Conservation (phyloP, 495 filamentous ascomycete genomes). For the Hyphodiscus hymeniophilus region DNA sequence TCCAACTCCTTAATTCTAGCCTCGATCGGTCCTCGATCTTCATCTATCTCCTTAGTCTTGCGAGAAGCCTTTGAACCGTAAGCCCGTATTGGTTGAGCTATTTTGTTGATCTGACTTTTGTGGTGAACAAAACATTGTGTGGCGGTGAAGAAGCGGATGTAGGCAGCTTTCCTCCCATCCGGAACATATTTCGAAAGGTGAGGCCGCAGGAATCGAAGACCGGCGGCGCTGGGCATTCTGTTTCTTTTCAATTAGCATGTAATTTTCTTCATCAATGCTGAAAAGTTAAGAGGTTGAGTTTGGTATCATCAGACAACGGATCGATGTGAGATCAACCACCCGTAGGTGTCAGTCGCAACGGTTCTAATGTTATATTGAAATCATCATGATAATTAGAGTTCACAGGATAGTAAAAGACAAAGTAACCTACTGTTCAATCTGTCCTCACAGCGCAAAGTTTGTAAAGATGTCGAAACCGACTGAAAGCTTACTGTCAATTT, state of each 20-base stretch:
- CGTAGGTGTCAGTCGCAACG: constrained; percentile 85
- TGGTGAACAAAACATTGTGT: constrained; percentile 9
- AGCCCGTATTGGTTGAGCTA: neutral
- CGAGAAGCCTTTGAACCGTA: neutral
- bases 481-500: neutral
- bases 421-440: constrained; percentile 1
- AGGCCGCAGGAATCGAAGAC: constrained; percentile 46
- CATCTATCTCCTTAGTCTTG: neutral
- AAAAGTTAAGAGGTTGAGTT: constrained; percentile 10
- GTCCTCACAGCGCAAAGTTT: neutral
- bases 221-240: constrained; percentile 29
- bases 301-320: constrained; percentile 33
- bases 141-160: constrained; percentile 37
- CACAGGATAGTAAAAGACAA: neutral
- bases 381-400: constrained; percentile 31
- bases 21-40: neutral
- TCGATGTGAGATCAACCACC: constrained; percentile 51
- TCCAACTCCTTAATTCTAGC: constrained; percentile 43
- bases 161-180: constrained; percentile 21
- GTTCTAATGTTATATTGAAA: constrained; percentile 56
- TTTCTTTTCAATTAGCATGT: constrained; percentile 11
- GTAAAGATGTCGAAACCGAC: neutral
- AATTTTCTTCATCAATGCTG: neutral
- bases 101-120: neutral
- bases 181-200: constrained; percentile 34